Conservation (phyloP, 129 eudicot species). For the Kitagawia praeruptora region DNA sequence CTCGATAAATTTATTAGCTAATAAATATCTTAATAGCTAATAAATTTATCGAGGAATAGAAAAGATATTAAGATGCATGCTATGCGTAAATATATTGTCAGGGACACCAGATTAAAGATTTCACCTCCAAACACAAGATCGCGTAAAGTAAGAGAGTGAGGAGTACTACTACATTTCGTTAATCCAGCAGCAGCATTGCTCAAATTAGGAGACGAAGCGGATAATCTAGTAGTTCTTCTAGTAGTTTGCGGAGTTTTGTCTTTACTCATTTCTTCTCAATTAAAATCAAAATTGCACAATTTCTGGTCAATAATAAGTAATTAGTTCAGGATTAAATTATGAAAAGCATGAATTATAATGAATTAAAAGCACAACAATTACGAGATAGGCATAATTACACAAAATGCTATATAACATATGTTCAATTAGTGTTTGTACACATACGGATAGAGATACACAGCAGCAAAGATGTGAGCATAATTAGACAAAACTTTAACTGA, state of each 20-base stretch:
- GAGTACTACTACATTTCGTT: conserved; percentile 23
- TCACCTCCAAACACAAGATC: conserved; percentile 41
- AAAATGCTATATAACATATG: not conserved
- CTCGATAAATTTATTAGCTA: too few relatives aligned
- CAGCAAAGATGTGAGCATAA: not conserved
- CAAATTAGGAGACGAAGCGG: conserved; percentile 27
- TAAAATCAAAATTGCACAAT: not conserved
- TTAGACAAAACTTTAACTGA: too few relatives aligned
- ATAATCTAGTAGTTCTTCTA: conserved; percentile 70
- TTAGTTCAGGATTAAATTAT: not conserved
- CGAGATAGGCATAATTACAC: not conserved
- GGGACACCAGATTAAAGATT: conserved; percentile 28
- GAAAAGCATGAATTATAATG: not conserved
- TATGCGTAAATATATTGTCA: too few relatives aligned
- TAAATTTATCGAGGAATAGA: too few relatives aligned
- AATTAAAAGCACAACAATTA: not conserved
- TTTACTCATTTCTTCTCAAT: conserved; percentile 35
- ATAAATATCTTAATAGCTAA: too few relatives aligned
- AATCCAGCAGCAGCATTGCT: conserved; percentile 22
- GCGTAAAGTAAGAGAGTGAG: conserved; percentile 32
- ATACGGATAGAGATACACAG: not conserved
- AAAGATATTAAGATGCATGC: too few relatives aligned
- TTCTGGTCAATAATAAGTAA: not conserved
- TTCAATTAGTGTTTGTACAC: not conserved
- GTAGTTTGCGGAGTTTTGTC: conserved; percentile 43